phyloP scores from a whole-genome alignment of 1,284 basidiomycete species.

The Sanghuangporus sanghuang region DNA sequence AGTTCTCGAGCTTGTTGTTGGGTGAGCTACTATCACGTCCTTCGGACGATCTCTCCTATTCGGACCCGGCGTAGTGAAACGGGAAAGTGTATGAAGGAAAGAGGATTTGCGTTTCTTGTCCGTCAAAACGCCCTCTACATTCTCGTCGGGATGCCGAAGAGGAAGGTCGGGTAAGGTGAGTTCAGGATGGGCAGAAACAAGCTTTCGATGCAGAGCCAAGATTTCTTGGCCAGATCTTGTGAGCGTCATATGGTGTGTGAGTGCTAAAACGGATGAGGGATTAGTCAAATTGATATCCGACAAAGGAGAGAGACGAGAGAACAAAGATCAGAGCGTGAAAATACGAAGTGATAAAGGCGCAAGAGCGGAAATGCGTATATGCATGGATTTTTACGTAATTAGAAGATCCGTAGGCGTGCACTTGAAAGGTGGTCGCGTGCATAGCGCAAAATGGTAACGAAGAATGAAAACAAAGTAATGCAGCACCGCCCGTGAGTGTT shows the following conservation, averaged over 20 bases:
- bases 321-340: neutral
- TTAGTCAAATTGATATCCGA: neutral
- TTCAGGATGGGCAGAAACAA: conserved; percentile 50
- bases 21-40: conserved; percentile 8
- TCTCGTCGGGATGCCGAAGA: conserved; percentile 40
- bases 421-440: neutral
- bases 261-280: conserved; percentile 41
- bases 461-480: neutral
- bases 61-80: conserved; percentile 65
- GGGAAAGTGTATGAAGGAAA: conserved; percentile 76
- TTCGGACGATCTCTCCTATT: conserved; percentile 26
- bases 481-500: neutral
- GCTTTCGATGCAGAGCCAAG: conserved; percentile 70
- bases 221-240: conserved; percentile 73
- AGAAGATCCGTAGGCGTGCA: neutral
- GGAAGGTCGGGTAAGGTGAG: conserved; percentile 57
- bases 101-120: conserved; percentile 64
- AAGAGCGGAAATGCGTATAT: neutral
- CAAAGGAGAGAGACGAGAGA: neutral
- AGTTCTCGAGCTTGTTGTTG: conserved; percentile 11
- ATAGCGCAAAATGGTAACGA: neutral
- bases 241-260: conserved; percentile 84
- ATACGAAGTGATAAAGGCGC: neutral
- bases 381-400: neutral
- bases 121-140: conserved; percentile 28